Conservation (phyloP, 371 early-diverging fungal species). For the Blakeslea trispora region DNA sequence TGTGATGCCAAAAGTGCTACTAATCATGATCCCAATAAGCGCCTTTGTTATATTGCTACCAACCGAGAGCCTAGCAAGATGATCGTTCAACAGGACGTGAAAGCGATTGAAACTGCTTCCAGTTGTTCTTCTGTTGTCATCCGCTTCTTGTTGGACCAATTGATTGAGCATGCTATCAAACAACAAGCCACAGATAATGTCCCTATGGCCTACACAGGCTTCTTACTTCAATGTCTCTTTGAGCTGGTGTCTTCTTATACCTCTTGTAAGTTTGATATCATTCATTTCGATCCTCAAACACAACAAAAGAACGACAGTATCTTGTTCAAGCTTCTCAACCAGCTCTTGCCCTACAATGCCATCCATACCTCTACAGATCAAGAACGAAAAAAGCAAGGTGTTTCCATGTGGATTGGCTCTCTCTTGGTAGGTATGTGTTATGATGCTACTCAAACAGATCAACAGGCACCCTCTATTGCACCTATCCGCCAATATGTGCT, state of each 20-base stretch:
- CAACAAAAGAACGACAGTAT: not conserved
- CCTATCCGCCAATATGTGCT: constrained; percentile 66
- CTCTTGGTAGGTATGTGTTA: constrained; percentile 63
- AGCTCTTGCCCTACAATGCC: constrained; percentile 61
- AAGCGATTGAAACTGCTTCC: not conserved
- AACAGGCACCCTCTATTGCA: constrained; percentile 37
- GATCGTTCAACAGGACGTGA: not conserved
- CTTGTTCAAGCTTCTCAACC: constrained; percentile 52
- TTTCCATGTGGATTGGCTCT: constrained; percentile 68
- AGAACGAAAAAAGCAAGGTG: constrained; percentile 58
- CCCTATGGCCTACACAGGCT: constrained; percentile 68
- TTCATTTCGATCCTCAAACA: constrained; percentile 44
- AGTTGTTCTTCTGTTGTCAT: constrained; percentile 11
- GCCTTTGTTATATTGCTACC: constrained; percentile 4
- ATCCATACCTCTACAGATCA: constrained; percentile 48
- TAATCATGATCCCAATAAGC: not conserved
- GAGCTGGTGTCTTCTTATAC: constrained; percentile 87
- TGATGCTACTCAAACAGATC: constrained; percentile 42
- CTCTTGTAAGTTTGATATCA: constrained; percentile 71
- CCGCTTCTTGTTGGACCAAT: constrained; percentile 17
- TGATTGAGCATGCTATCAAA: constrained; percentile 3
- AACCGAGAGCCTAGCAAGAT: too few relatives aligned
- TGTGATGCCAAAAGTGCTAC: not conserved
- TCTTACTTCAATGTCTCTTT: constrained; percentile 80
- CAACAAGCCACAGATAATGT: constrained; percentile 7